Conservation (phyloP, 768 basidiomycete species). For the Mycena leptocephala region DNA sequence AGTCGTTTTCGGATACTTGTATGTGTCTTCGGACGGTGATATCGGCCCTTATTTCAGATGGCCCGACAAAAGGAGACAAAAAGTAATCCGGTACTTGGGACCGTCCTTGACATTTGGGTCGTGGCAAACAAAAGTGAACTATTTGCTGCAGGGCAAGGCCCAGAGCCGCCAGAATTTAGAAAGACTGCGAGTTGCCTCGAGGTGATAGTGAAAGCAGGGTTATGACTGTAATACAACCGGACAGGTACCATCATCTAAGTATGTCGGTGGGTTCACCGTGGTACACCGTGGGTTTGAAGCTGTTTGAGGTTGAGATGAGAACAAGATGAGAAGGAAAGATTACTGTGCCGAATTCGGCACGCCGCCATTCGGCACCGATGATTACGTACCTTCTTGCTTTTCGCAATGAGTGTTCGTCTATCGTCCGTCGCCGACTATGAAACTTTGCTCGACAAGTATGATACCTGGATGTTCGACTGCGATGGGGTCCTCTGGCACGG, state of each 20-base stretch:
- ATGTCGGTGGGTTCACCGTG: neutral
- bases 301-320: neutral
- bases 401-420: slow-evolving; percentile 1
- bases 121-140: neutral
- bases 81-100: neutral
- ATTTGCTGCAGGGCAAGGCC: neutral
- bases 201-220: slow-evolving; percentile 11
- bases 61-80: neutral
- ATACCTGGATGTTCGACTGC: slow-evolving; percentile 97
- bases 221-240: neutral
- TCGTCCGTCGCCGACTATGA: slow-evolving; percentile 59
- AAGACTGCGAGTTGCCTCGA: slow-evolving; percentile 4
- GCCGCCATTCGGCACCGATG: neutral
- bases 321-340: neutral
- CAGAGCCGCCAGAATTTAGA: no score
- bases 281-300: neutral
- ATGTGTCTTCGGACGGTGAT: slow-evolving; percentile 14
- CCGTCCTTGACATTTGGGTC: slow-evolving; percentile 3
- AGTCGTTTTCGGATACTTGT: neutral
- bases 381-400: neutral
- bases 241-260: slow-evolving; percentile 5
- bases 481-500: slow-evolving; percentile 97
- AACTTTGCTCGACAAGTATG: slow-evolving; percentile 74
- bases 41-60: neutral
- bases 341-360: neutral